Conservation (phyloP, 2,329 filamentous ascomycete genomes). For the Ceratocystis alfenasii region DNA sequence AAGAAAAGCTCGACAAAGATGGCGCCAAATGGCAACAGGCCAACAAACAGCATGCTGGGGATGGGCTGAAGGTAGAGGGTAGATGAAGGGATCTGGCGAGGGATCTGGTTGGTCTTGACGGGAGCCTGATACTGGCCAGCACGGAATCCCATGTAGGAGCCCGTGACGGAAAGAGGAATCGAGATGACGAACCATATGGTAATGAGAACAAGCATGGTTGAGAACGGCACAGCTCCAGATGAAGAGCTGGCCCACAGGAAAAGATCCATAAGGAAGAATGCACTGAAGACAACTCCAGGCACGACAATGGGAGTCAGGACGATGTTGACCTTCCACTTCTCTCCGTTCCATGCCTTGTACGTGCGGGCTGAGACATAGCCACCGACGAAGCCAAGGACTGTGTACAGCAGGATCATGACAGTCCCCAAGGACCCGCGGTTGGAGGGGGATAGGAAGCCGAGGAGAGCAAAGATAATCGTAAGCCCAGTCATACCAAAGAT, state of each 20-base stretch:
- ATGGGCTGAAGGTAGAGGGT: slow-evolving; percentile 73
- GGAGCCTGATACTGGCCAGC: slow-evolving; percentile 59
- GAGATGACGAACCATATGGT: slow-evolving; percentile 96
- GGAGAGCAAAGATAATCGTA: slow-evolving; percentile 83
- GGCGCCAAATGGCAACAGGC: slow-evolving; percentile 84
- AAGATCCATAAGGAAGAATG: slow-evolving; percentile 88
- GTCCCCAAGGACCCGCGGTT: slow-evolving; percentile 91
- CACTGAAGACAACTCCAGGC: slow-evolving; percentile 71
- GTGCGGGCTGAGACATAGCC: slow-evolving; percentile 78
- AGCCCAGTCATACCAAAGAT: slow-evolving; percentile 95
- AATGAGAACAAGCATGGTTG: slow-evolving; percentile 89
- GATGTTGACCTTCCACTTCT: slow-evolving; percentile 91
- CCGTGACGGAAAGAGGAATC: slow-evolving; percentile 76
- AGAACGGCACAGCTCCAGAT: slow-evolving; percentile 88
- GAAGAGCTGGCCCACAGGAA: slow-evolving; percentile 92
- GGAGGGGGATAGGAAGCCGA: slow-evolving; percentile 89
- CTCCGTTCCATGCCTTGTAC: slow-evolving; percentile 92
- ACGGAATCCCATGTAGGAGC: slow-evolving; percentile 89
- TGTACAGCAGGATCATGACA: slow-evolving; percentile 87
- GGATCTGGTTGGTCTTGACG: slow-evolving; percentile 94
- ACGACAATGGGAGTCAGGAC: slow-evolving; percentile 74
- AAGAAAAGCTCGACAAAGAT: slow-evolving; percentile 99
- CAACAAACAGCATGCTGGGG: slow-evolving; percentile 83
- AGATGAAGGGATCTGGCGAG: slow-evolving; percentile 81
- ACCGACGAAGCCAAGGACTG: slow-evolving; percentile 79